Conservation (phyloP, 768 basidiomycete genomes). For the Arthromyces matolae region DNA sequence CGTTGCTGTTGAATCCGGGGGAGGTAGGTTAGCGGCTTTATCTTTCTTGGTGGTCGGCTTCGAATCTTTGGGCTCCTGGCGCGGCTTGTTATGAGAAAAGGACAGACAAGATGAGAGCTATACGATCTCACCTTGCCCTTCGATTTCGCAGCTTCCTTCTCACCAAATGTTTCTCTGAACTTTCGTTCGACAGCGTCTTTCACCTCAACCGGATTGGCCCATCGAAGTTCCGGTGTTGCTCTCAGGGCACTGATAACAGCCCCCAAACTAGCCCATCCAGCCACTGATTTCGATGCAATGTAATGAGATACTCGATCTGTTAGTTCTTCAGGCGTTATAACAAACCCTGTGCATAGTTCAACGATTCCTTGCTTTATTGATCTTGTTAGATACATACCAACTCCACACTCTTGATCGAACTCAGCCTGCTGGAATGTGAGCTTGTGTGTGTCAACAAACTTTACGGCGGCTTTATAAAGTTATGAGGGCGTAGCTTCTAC, state of each 20-base stretch:
- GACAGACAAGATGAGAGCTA: background rate
- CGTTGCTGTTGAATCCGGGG: conserved; percentile 34
- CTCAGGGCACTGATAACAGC: conserved; percentile 62
- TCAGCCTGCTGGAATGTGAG: conserved; percentile 61
- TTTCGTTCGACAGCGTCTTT: conserved; percentile 76
- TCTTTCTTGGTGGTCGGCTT: conserved; percentile 30
- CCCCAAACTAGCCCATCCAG: conserved; percentile 78
- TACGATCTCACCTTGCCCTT: conserved; percentile 54
- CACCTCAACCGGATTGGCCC: conserved; percentile 81
- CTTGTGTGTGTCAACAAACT: conserved; percentile 62
- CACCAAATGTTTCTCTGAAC: conserved; percentile 67
- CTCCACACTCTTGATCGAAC: conserved; percentile 80
- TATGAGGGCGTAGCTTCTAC: background rate
- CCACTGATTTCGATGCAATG: conserved; percentile 47
- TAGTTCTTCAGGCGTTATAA: conserved; percentile 66
- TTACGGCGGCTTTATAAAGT: conserved; percentile 57
- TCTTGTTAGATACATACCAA: conserved; percentile 57
- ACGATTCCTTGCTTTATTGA: background rate
- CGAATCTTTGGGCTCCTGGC: conserved; percentile 44
- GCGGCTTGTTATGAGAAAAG: background rate
- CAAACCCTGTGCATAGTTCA: conserved; percentile 57
- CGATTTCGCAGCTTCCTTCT: conserved; percentile 61
- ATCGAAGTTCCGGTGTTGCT: conserved; percentile 59
- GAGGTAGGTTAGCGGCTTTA: conserved; percentile 24
- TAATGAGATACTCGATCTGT: conserved; percentile 51